Evolutionary conservation across 1,139 yeast genomes (phyloP), one percentile per base, ranked within the genome.

Genomic region (Cylindricascospora bacillispora): DNA sequence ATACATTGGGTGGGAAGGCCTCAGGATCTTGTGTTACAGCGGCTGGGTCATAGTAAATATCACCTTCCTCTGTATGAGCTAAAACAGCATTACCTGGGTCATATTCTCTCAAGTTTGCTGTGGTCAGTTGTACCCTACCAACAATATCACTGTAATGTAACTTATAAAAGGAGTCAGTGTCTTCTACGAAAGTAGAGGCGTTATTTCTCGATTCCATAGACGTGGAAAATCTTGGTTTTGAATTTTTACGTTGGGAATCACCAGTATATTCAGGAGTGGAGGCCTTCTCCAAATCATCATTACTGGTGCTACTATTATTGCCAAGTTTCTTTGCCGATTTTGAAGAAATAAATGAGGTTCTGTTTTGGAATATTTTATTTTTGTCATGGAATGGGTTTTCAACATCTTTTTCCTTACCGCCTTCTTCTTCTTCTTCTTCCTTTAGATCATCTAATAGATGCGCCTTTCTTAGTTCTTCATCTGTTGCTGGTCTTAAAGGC

Each of bases 391-490:
- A 18, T 18, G 21, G 9, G 10, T 18, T 18, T 10, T 23, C 23
- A 6, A 13, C 15, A 19, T 28, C 18, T 24, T 7, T 13, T 6
- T 10, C 13, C 10, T n/a, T 15, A 15, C 22, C 9, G 11, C 22
- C 20, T 14, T 15, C 22, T 19, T 28, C 24, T 2, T 23, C 24
- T 18, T 31, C 21, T 29, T 36, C 35, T 13, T 43, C 41, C 2
- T 23, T 20, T 18, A 30, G 20, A 28, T 36, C 35, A 13, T 43
- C 41, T 7, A 48, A 23, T 14, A 43, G 30, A 26, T 55, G 47
- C 6, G 61, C 56, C 22, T 45, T 47, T 27, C 45, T 44, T 37
- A 56, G 52, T 13, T 62, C 62, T 15, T 47, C 43, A 24, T 49
- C 49, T 2, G 53, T 47, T 27, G 56, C 54, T 3, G 63, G 62